Evolutionary conservation across 371 early-diverging fungal species (phyloP).

Genomic region (Smittium culicis): DNA sequence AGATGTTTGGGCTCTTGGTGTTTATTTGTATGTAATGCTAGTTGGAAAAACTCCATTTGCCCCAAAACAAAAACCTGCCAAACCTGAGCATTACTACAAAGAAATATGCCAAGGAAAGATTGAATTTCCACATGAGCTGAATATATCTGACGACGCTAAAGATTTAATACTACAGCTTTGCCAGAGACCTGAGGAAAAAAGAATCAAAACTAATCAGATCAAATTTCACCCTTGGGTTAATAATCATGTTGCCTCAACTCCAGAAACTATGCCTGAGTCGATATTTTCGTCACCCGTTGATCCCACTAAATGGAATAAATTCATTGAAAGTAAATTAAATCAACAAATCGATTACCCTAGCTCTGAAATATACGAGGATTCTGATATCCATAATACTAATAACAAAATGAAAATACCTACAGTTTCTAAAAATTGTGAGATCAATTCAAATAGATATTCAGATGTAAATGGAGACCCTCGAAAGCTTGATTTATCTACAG

Average conservation of each 20-base stretch:
- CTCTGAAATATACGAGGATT: no score
- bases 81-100: conserved; percentile 18
- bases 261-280: conserved; percentile 7
- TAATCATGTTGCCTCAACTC: conserved; percentile 2
- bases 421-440: no score
- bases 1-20: conserved; percentile 97
- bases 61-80: conserved; percentile 11
- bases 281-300: neutral
- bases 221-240: conserved; percentile 7
- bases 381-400: no score
- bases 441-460: neutral
- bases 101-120: conserved; percentile 66
- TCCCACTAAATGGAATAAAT: conserved; percentile 2
- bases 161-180: conserved; percentile 66
- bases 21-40: conserved; percentile 86
- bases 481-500: no score
- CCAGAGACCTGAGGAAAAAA: conserved; percentile 10
- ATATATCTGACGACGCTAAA: conserved; percentile 56
- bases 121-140: conserved; percentile 56
- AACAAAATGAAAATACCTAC: no score
- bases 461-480: no score
- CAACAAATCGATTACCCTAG: neutral
- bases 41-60: conserved; percentile 95
- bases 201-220: conserved; percentile 10
- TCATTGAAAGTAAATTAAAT: neutral